Percentiles rank a stretch among this genome's conserved stretches.
phyloP scores from a whole-genome alignment of 352 stramenopile species.

The Phytophthora podocarpi region DNA sequence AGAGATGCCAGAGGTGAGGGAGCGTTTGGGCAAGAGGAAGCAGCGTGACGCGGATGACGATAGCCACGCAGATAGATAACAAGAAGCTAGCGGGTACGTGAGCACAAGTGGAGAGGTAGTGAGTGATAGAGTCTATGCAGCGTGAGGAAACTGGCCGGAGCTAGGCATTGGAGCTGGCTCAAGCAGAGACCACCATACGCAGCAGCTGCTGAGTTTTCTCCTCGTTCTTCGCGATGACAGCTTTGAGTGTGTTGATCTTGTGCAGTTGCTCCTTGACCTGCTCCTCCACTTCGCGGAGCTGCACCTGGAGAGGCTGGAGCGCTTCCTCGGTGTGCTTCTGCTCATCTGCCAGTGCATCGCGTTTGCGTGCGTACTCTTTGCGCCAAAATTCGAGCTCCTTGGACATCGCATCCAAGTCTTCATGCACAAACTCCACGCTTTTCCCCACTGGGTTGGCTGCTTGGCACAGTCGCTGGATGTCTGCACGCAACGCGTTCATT shows the following conservation, averaged over 20 bases:
- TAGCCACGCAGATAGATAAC: neutral
- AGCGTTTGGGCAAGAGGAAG: conserved; percentile 50
- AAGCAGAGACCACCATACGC: conserved; percentile 86
- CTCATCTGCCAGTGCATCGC: conserved; percentile 83
- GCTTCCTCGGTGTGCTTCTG: conserved; percentile 84
- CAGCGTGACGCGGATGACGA: conserved; percentile 7
- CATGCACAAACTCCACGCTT: conserved; percentile 94
- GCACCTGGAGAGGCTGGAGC: conserved; percentile 79
- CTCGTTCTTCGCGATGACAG: conserved; percentile 93
- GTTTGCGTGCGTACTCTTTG: conserved; percentile 80
- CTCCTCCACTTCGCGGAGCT: conserved; percentile 89
- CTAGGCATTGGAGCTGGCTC: conserved; percentile 1
- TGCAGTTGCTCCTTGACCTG: conserved; percentile 91
- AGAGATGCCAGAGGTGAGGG: conserved; percentile 66
- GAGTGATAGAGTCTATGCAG: conserved; percentile 28
- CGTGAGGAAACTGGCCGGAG: too few species aligned
- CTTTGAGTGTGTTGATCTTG: conserved; percentile 93
- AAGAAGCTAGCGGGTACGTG: neutral
- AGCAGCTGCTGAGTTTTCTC: conserved; percentile 91
- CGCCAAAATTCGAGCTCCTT: conserved; percentile 94
- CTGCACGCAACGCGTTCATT: conserved; percentile 77
- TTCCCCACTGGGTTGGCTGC: conserved; percentile 90
- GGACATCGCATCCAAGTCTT: conserved; percentile 94
- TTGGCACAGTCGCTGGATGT: conserved; percentile 93
- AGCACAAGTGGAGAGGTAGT: neutral